Base-by-base conservation (phyloP, 2,329 filamentous ascomycete species). In the Fusarium buxicola region DNA sequence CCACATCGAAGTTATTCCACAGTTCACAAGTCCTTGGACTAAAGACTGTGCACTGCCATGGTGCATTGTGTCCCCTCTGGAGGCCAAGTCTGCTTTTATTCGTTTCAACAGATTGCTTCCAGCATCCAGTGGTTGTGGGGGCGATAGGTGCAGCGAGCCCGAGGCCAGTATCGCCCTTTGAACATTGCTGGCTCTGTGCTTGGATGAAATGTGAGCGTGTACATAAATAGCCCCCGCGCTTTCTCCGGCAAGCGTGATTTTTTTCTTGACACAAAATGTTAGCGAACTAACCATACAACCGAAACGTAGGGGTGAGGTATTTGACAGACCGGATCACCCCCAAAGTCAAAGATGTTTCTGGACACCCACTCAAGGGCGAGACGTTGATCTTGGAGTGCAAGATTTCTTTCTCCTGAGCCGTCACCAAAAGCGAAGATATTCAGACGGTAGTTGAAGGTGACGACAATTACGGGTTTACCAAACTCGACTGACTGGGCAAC, bases 191-290 rank as follows among this genome's bases (percentile, higher is more conserved):
- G 1, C 66, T 71, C 3, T 69, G 64, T 3, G 73, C 73, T 2
- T 71, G 69, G 16, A 75, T 71, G 12, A 77, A 34, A 65, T 78
- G 58, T 82, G 79, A 2, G 78, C 80, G 61, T 82, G 80, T 5
- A 70, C 73, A 21, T 81, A 81, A 2, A 81, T 72, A 3, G 76
- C 80, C 0, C 80, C 80, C 0, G 80, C 80, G 39, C 80, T 82
- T 57, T 82, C 80, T 5, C 80, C 80, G 1, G 74, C 74, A 3
- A 82, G 50, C 0, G 79, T 81, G 7, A 82, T 74, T 18, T 75
- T 74, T 3, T 71, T 18, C 76, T 80, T 8, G 1, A 15, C 1
- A 2, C 0, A 13, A 10, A 13, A 10, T 13, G 7, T 55, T 10
- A 48, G 10, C 8, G 21, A 6, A 15, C 9, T 11, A 8, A 8